phyloP scores from a whole-genome alignment of 805 yeast genomes.

The Wickerhamiella vanderwaltii region DNA sequence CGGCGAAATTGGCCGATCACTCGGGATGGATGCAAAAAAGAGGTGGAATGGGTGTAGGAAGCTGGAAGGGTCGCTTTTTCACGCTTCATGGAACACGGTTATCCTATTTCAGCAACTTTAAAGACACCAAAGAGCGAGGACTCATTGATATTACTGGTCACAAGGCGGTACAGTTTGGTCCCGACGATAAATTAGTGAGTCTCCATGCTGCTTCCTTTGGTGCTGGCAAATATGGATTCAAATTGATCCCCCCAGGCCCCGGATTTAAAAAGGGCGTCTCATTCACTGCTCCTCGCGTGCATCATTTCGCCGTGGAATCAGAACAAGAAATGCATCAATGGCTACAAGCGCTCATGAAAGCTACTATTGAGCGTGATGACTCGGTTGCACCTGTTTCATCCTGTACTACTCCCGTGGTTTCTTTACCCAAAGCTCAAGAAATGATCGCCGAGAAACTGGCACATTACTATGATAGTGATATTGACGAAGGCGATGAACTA shows the following conservation, averaged over 20 bases:
- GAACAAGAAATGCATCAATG: constrained; percentile 86
- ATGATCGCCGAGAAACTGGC: constrained; percentile 72
- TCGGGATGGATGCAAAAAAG: constrained; percentile 96
- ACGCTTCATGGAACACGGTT: constrained; percentile 85
- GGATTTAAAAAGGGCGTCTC: constrained; percentile 92
- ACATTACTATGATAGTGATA: constrained; percentile 26
- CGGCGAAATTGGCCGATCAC: constrained; percentile 60
- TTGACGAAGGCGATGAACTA: constrained; percentile 1
- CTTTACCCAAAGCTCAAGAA: constrained; percentile 76
- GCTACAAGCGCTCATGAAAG: constrained; percentile 90
- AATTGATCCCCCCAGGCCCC: constrained; percentile 92
- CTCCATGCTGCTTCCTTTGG: constrained; percentile 89
- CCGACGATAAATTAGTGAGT: constrained; percentile 73
- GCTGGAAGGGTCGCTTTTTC: constrained; percentile 83
- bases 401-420: constrained; percentile 90
- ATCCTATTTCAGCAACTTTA: constrained; percentile 69
- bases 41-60: constrained; percentile 71
- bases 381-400: constrained; percentile 83
- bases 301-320: constrained; percentile 89
- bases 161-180: constrained; percentile 65
- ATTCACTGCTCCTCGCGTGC: constrained; percentile 91
- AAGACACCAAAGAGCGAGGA: constrained; percentile 80
- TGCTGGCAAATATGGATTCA: constrained; percentile 85
- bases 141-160: constrained; percentile 93
- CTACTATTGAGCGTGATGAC: constrained; percentile 93